A percentile compares a stretch with the other conserved stretches of the same genome.
Conservation (phyloP, 2,329 filamentous ascomycete species). For the Aphanocladium album region DNA sequence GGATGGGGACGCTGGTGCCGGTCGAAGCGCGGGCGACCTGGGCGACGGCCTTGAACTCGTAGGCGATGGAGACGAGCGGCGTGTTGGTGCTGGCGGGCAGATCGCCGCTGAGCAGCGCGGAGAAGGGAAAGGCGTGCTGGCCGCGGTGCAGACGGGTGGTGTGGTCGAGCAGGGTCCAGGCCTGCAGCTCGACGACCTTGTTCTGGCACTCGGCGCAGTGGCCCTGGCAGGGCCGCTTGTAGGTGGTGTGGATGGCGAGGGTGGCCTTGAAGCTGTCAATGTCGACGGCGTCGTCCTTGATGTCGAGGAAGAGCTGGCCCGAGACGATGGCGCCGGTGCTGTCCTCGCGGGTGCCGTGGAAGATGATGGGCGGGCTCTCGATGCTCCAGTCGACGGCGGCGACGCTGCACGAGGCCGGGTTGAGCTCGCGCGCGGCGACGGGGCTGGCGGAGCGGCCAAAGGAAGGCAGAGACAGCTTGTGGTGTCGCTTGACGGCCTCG, state of each 20-base stretch:
- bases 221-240: conserved; percentile 74
- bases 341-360: conserved; percentile 68
- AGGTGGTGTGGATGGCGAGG: conserved; percentile 64
- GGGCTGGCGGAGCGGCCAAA: conserved; percentile 26
- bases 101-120: conserved; percentile 76
- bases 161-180: conserved; percentile 69
- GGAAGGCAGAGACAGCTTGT: conserved; percentile 36
- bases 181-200: conserved; percentile 68
- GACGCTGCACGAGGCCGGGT: conserved; percentile 27
- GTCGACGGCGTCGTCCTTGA: conserved; percentile 61
- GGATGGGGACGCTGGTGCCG: conserved; percentile 24
- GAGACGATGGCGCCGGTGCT: conserved; percentile 84
- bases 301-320: conserved; percentile 69
- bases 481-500: conserved; percentile 37
- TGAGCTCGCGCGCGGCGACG: neutral
- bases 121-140: conserved; percentile 80
- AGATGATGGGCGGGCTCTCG: conserved; percentile 81
- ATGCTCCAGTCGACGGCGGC: conserved; percentile 54
- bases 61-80: conserved; percentile 66
- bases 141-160: conserved; percentile 48
- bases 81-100: conserved; percentile 81
- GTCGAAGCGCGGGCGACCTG: conserved; percentile 44
- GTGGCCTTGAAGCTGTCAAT: conserved; percentile 69
- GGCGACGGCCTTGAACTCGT: conserved; percentile 68
- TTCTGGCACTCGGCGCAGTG: conserved; percentile 74